Evolutionary conservation across 2,329 filamentous ascomycete species (phyloP).

Genomic region (Blastomyces silverae): DNA sequence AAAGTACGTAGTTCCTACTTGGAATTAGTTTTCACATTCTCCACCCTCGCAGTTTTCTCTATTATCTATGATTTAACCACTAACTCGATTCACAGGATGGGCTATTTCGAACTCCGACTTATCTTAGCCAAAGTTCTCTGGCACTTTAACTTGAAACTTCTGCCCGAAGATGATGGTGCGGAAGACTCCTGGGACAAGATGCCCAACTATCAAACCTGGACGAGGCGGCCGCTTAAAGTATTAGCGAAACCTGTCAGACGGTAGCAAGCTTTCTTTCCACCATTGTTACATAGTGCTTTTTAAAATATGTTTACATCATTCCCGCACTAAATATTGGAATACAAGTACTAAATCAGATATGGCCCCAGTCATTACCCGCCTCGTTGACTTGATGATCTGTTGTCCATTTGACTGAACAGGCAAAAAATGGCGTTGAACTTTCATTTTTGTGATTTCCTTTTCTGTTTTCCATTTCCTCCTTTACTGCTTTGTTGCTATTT

Average conservation of each 20-base stretch:
- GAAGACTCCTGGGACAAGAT: slow-evolving; percentile 16
- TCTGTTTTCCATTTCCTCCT: not conserved
- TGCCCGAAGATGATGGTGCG: slow-evolving; percentile 13
- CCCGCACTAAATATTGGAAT: not conserved
- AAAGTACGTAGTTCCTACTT: slow-evolving; percentile 26
- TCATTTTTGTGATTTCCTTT: not conserved
- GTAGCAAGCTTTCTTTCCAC: not conserved
- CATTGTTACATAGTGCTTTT: not conserved
- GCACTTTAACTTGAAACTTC: slow-evolving; percentile 18
- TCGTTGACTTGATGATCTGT: not conserved
- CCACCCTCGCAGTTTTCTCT: not conserved
- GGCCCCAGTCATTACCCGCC: not conserved
- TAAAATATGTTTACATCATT: not conserved
- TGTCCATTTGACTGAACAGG: not conserved
- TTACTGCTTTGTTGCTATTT: not conserved
- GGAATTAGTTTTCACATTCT: not conserved
- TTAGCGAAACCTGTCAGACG: slow-evolving; percentile 12
- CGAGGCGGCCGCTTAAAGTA: slow-evolving; percentile 14
- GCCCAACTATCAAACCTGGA: slow-evolving; percentile 17
- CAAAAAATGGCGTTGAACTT: not conserved
- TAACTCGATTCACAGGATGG: slow-evolving; percentile 15
- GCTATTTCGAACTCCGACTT: slow-evolving; percentile 17
- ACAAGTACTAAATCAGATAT: not conserved
- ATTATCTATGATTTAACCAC: not conserved
- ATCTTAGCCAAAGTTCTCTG: slow-evolving; percentile 17